Evolutionary conservation across 805 yeast genomes (phyloP), one percentile per base, ranked within the genome.

Genomic region (Candida ficus): DNA sequence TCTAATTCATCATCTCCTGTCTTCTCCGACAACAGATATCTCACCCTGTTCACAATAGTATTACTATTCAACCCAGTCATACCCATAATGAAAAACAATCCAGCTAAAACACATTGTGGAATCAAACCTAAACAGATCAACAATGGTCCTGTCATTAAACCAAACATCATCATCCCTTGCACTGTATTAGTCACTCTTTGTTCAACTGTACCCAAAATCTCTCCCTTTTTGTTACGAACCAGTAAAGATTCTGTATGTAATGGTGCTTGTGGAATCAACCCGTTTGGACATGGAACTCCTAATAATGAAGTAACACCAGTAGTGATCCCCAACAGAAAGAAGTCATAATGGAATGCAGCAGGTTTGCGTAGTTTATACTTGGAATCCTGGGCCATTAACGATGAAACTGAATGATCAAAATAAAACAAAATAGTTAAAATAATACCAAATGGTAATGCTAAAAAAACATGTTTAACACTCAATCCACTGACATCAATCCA

Each of bases 231-330:
- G 12, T 66, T 65, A 9, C 60, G 57, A 5, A 84, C 78, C 31
- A 87, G 73, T 23, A 91, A 62, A 0, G 96, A 77, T 31, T 73
- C 75, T 0, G 98, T 89, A 53, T 91, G 99, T 27, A 93, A 58
- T 3, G 98, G 98, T 0, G 99, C 98, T 60, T 91, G 99, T 1
- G 99, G 99, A 33, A 91, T 91, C 25, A 91, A 68, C 0, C 99
- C 99, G 62, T 93, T 93, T 0, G 98, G 98, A 3, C 97, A 89
- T 0, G 98, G 99, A 2, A 93, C 71, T 0, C 98, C 99, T 10
- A 91, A 56, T 1, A 91, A 61, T 0, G 98, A 98, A 3, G 95
- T 71, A 1, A 91, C 60, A 0, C 95, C 95, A 0, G 98, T 93
- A 5, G 90, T 83, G 7, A 87, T 57, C 0, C 98, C 98, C 27